These are phyloP conservation scores for Oidiodendron maius DNA, from an alignment of 495 filamentous ascomycete genomes.

Conservation along the genomic window DNA sequence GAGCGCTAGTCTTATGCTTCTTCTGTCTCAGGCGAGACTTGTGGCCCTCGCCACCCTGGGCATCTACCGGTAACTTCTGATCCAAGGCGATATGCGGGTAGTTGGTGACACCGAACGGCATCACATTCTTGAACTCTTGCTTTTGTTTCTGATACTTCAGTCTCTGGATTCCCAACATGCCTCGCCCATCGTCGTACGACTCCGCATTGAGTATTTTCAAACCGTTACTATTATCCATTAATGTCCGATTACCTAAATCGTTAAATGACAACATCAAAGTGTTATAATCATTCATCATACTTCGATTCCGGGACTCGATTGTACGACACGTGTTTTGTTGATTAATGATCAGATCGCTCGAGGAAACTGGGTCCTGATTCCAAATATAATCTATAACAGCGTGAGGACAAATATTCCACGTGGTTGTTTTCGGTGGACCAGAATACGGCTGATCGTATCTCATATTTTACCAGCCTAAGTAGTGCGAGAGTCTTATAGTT, in stretches of 20 bases:
- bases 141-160: not conserved
- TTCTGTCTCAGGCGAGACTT: constrained; percentile 10
- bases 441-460: no score
- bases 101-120: constrained; percentile 17
- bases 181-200: constrained; percentile 32
- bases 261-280: not conserved
- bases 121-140: not conserved
- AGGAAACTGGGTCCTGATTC: no score
- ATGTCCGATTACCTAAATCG: constrained; percentile 15
- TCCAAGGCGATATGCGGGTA: not conserved
- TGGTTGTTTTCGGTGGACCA: no score
- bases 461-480: no score
- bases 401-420: no score
- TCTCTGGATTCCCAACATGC: constrained; percentile 1
- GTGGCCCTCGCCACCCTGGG: constrained; percentile 12
- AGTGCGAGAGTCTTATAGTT: no score
- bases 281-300: constrained; percentile 5
- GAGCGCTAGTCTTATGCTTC: constrained; percentile 11
- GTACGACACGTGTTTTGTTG: constrained; percentile 2
- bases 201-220: constrained; percentile 44
- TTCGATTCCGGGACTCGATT: not conserved
- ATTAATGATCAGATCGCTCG: constrained; percentile 15
- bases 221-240: constrained; percentile 17
- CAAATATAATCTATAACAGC: no score
- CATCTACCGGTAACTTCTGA: constrained; percentile 24